A percentile compares a stretch with the other conserved stretches of the same genome.
Conservation (phyloP, 2,329 filamentous ascomycete species). For the Talaromyces albobiverticillius region DNA sequence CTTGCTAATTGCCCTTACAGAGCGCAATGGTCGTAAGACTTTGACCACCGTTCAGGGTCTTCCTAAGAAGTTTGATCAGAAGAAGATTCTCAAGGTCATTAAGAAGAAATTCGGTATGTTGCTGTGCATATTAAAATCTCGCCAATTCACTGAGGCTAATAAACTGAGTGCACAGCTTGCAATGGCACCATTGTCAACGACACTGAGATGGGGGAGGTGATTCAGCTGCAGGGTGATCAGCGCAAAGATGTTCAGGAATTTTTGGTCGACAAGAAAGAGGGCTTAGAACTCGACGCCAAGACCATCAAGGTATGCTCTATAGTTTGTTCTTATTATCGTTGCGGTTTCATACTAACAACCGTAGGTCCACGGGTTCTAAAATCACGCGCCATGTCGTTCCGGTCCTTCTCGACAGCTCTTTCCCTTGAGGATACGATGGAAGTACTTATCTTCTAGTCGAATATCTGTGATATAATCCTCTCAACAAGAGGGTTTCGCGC, state of each 20-base stretch:
- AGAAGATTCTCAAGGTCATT: constrained; percentile 99
- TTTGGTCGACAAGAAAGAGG: constrained; percentile 91
- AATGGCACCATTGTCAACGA: constrained; percentile 99
- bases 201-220: constrained; percentile 97
- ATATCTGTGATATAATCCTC: constrained; percentile 5
- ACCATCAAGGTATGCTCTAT: constrained; percentile 75
- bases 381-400: constrained; percentile 40
- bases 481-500: neutral
- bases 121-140: neutral
- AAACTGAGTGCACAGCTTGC: constrained; percentile 64
- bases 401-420: constrained; percentile 42
- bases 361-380: constrained; percentile 53
- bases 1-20: constrained; percentile 51
- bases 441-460: constrained; percentile 4
- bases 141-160: neutral
- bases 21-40: constrained; percentile 99
- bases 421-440: constrained; percentile 11
- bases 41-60: constrained; percentile 99
- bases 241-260: constrained; percentile 98
- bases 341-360: neutral
- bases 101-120: constrained; percentile 95
- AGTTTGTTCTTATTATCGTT: neutral
- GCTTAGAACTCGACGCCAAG: constrained; percentile 90
- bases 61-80: constrained; percentile 98
- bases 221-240: constrained; percentile 99